Evolutionary conservation across 2,329 filamentous ascomycete genomes (phyloP).

Genomic region (Lasiodiplodia citricola): DNA sequence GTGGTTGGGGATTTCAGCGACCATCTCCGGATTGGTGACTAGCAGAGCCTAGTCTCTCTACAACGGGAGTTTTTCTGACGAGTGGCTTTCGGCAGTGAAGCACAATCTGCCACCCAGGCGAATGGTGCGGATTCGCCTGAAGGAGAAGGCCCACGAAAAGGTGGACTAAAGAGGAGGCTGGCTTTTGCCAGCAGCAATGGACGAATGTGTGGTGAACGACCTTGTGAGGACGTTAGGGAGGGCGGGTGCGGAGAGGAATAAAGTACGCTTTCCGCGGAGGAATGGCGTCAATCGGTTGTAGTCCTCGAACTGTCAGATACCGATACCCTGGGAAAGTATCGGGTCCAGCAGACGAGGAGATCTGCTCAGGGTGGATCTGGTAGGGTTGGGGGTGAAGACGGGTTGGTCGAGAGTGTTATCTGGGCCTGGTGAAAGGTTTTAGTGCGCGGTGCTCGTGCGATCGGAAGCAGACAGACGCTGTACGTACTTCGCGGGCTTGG

Average conservation of each 20-base stretch:
- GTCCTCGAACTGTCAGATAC: conserved; percentile 73
- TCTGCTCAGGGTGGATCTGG: conserved; percentile 55
- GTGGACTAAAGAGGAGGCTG: conserved; percentile 70
- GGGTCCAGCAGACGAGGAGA: conserved; percentile 79
- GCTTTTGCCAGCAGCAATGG: conserved; percentile 82
- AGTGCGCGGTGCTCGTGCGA: not conserved
- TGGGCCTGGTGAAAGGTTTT: conserved; percentile 57
- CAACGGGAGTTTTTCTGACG: not conserved
- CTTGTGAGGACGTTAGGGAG: conserved; percentile 83
- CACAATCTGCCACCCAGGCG: conserved; percentile 98
- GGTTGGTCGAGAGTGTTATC: conserved; percentile 66
- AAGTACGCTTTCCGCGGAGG: conserved; percentile 81
- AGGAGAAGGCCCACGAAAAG: conserved; percentile 88
- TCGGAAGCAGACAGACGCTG: not conserved
- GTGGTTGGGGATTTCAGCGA: conserved; percentile 79
- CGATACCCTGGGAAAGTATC: conserved; percentile 86
- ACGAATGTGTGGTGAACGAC: conserved; percentile 59
- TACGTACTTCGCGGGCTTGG: conserved; percentile 91
- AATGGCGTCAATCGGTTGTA: conserved; percentile 76
- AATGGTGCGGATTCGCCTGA: conserved; percentile 89
- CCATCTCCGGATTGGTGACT: conserved; percentile 68
- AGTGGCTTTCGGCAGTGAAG: conserved; percentile 65
- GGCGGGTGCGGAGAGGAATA: conserved; percentile 80
- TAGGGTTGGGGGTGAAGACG: conserved; percentile 34
- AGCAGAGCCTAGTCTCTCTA: conserved; percentile 11